A percentile compares a stretch with the other conserved stretches of the same genome.
Conservation (phyloP, 306 rosid species). For the Elaeagnus macrophylla region DNA sequence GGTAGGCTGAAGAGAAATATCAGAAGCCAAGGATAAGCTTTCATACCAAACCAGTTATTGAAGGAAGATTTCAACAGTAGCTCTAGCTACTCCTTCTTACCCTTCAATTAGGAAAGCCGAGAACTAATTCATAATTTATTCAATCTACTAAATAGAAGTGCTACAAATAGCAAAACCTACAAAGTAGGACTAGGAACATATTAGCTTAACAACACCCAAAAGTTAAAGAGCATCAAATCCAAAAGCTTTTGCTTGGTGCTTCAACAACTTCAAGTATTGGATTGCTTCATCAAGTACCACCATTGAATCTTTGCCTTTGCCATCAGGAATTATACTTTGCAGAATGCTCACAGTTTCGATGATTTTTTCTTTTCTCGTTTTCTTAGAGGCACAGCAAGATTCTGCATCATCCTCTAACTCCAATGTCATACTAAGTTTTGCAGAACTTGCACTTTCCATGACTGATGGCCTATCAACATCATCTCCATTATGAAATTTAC, state of each 20-base stretch:
- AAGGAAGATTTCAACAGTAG: slow-evolving; percentile 8
- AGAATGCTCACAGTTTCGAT: slow-evolving; percentile 57
- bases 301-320: slow-evolving; percentile 54
- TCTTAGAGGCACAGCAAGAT: slow-evolving; percentile 69
- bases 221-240: slow-evolving; percentile 44
- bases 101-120: slow-evolving; percentile 1
- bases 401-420: slow-evolving; percentile 47
- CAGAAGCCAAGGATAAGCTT: slow-evolving; percentile 12
- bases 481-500: slow-evolving; percentile 38
- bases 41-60: slow-evolving; percentile 27
- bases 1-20: too few relatives aligned
- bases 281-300: slow-evolving; percentile 84
- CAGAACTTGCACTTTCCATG: slow-evolving; percentile 59
- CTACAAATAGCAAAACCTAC: slow-evolving; percentile 12
- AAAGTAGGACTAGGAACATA: slow-evolving; percentile 12
- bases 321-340: slow-evolving; percentile 70
- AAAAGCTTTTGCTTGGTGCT: slow-evolving; percentile 48
- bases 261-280: slow-evolving; percentile 57
- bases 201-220: neutral
- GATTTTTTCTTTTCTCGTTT: slow-evolving; percentile 59
- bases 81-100: slow-evolving; percentile 2
- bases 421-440: slow-evolving; percentile 25
- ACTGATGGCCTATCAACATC: slow-evolving; percentile 24
- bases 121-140: slow-evolving; percentile 27
- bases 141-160: slow-evolving; percentile 16